Evolutionary conservation across 1,284 basidiomycete species (phyloP), one percentile per base, ranked within the genome.

Genomic region (Ganoderma boninense): DNA sequence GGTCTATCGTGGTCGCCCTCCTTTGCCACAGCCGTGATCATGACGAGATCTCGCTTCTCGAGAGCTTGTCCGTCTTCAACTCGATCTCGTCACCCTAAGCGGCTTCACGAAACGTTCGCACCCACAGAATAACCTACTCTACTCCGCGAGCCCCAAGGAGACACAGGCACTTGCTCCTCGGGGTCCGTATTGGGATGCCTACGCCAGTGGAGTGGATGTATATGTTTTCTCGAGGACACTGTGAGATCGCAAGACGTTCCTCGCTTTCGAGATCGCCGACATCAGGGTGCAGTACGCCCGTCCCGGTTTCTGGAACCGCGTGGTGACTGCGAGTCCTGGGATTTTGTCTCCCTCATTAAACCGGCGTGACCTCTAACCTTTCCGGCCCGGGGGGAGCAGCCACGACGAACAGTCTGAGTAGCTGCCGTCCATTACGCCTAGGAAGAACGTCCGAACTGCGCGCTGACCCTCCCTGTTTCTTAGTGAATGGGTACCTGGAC

Each of bases 221-320:
- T 46, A 56, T 60, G 65, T 44, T 42, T 59, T 23, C 49, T 52
- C 44, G 54, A 66, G 57, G 43, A 56, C 43, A 14, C 13, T 52
- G 49, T 23, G 42, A 20, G 23, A 42, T 18, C 38, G 46, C 57
- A n/a, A 35, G 63, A 43, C 35, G 23, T 60, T 61, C 56, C 56
- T 68, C 26, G 67, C 62, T 35, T 46, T 57, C 62, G 63, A 68
- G 67, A 68, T 68, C 56, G 43, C 63, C 67, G 63, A 64, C 43
- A 61, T 40, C 56, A 59, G n/a, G 7, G 43, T 63, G 43, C 44
- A 35, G 35, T 65, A 57, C 67, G 67, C 63, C 56, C 67, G 44
- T 61, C 40, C 64, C 57, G 63, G 43, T 63, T 68, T 68, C 67
- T 68, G n/a, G 40, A 49, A 61, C 26, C 62, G 59, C 56, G 67